Percentiles rank a stretch among this genome's conserved stretches.
Conservation (phyloP, 2,329 filamentous ascomycete species). For the Phialemoniopsis sp. region DNA sequence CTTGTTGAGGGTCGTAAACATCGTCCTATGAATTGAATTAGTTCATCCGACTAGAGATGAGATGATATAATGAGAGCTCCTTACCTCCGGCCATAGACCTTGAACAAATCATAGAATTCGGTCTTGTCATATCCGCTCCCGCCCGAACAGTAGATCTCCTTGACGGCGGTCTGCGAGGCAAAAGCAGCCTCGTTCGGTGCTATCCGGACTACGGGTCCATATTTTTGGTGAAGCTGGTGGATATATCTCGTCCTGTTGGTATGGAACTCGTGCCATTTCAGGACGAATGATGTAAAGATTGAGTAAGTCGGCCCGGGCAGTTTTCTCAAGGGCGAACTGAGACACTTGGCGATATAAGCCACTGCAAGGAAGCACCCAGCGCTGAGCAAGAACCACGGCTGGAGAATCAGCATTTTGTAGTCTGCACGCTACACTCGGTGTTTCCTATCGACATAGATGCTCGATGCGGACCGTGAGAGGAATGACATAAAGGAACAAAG, state of each 20-base stretch:
- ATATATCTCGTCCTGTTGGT: conserved; percentile 50
- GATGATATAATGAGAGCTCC: conserved; percentile 5
- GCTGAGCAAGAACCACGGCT: conserved; percentile 6
- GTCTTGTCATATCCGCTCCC: conserved; percentile 64
- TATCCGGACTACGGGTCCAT: conserved; percentile 55
- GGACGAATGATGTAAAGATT: conserved; percentile 42
- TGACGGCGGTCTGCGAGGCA: conserved; percentile 49
- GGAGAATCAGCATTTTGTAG: conserved; percentile 12
- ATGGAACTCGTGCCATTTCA: conserved; percentile 54
- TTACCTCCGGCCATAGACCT: conserved; percentile 50
- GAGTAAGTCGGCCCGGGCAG: conserved; percentile 46
- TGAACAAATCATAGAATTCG: conserved; percentile 60
- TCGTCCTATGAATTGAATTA: too few species aligned
- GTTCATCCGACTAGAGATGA: too few species aligned
- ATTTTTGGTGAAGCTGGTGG: conserved; percentile 47
- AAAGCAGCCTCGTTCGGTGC: conserved; percentile 57
- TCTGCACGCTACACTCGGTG: too few species aligned
- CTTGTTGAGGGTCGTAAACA: conserved; percentile 56
- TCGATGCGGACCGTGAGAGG: too few species aligned
- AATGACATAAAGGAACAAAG: too few species aligned
- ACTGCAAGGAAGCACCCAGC: conserved; percentile 6
- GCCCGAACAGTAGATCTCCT: conserved; percentile 58
- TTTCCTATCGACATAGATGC: too few species aligned
- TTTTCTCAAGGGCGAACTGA: conserved; percentile 29
- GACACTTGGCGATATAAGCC: conserved; percentile 12